phyloP scores from a whole-genome alignment of 2,329 filamentous ascomycete species.

The Xylaria multiplex region DNA sequence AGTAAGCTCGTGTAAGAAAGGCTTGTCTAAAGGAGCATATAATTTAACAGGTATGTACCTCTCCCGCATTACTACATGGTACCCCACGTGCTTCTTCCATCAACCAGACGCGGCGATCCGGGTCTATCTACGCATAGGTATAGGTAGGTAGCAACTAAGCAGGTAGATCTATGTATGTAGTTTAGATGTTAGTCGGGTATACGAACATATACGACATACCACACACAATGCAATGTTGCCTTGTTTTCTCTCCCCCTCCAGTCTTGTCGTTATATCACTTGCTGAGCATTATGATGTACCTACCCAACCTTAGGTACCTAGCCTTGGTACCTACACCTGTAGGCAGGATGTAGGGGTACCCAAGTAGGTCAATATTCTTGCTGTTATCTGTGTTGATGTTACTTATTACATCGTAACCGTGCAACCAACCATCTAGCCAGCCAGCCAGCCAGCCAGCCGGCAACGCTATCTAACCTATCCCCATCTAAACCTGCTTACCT shows the following conservation, averaged over 20 bases:
- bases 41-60: not conserved
- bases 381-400: not conserved
- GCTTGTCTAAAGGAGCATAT: constrained; percentile 1
- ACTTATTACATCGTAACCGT: not conserved
- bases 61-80: not conserved
- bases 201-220: too few species aligned
- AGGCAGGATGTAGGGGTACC: too few species aligned
- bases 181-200: not conserved
- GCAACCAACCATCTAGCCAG: not conserved
- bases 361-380: too few species aligned
- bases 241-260: too few species aligned
- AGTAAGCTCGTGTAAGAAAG: not conserved
- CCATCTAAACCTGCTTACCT: too few species aligned
- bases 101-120: not conserved
- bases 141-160: too few species aligned
- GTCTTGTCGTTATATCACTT: too few species aligned
- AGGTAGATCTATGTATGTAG: too few species aligned
- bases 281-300: too few species aligned
- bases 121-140: too few species aligned
- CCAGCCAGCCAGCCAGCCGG: not conserved
- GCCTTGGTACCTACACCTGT: too few species aligned
- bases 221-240: not conserved
- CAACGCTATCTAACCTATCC: not conserved
- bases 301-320: too few species aligned
- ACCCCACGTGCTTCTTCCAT: not conserved